Base-by-base conservation (phyloP, 371 early-diverging fungal genomes). In the Gilbertella persicaria region DNA sequence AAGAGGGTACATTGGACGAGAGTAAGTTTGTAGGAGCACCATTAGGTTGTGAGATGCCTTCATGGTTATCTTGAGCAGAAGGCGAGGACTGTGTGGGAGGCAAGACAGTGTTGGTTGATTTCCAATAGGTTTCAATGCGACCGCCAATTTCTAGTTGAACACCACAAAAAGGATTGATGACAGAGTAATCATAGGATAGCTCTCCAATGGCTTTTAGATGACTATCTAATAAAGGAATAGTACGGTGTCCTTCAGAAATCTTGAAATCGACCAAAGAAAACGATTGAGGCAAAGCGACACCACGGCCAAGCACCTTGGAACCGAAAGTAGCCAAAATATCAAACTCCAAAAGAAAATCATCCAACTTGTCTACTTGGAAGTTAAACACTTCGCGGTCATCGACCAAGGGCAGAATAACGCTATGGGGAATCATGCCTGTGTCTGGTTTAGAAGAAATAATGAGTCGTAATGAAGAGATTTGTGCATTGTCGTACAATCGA, bases 91-190 rank as follows among this genome's bases (percentile, higher is more conserved):
- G 33, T 2, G 4, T 33, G 28, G 73, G 49, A 26, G 72, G 74
- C 37, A 73, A 66, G 9, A 82, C 62, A 13, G 83, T 79, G 48
- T 86, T 87, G 1, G 93, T 92, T 3, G 95, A 89, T 71, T 96
- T 96, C 98, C 98, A 97, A 53, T 97, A 97, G 0, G 98, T 97
- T 60, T 94, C 95, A 28, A 96, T 86, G 20, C 88, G 83, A 19
- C 98, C 98, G 9, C 96, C 97, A 54, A 97, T 93, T 62, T 88
- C 86, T 45, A 97, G 69, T 16, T 85, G 80, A 0, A 92, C 89
- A 30, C 93, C 95, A 28, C 78, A 75, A 67, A 97, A 95, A 1
- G 98, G 95, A 45, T 83, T 82, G 25, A 98, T 85, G 0, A 95
- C 81, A 8, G 88, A 76, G 53, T 87, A 91, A 50, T 84, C 89